These are phyloP conservation scores for Candida railenensis DNA, from an alignment of 805 yeast species.

Conservation along the genomic window DNA sequence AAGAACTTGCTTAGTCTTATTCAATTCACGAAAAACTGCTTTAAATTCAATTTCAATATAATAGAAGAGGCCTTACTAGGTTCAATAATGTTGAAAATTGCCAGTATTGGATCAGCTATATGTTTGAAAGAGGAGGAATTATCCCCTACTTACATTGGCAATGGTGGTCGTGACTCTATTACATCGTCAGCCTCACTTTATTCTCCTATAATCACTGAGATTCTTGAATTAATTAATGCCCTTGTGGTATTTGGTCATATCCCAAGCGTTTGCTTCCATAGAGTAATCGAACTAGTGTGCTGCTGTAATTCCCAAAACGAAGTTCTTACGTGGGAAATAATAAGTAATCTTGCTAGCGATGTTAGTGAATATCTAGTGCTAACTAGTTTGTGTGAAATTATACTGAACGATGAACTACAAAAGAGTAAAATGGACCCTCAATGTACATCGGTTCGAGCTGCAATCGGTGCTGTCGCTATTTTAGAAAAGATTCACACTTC, in stretches of 20 bases:
- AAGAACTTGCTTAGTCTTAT: slow-evolving; percentile 14
- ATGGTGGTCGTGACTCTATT: background rate
- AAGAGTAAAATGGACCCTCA: background rate
- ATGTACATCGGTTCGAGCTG: background rate
- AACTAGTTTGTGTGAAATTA: slow-evolving; percentile 16
- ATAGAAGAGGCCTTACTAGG: slow-evolving; percentile 36
- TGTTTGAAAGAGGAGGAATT: background rate
- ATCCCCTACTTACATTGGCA: background rate
- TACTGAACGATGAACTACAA: slow-evolving; percentile 10
- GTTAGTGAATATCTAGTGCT: slow-evolving; percentile 30
- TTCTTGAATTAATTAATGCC: slow-evolving; percentile 43
- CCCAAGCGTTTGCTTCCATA: slow-evolving; percentile 38
- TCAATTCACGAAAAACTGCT: slow-evolving; percentile 40
- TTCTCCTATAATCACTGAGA: slow-evolving; percentile 29
- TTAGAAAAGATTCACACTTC: slow-evolving; percentile 11
- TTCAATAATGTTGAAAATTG: background rate
- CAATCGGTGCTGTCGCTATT: slow-evolving; percentile 14
- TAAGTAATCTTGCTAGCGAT: slow-evolving; percentile 36
- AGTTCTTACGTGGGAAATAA: slow-evolving; percentile 32
- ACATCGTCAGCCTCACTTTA: background rate
- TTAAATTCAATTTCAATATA: slow-evolving; percentile 46
- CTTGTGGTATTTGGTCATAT: slow-evolving; percentile 46
- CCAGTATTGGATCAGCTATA: background rate
- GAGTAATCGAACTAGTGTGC: slow-evolving; percentile 45
- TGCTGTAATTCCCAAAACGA: slow-evolving; percentile 29